Evolutionary conservation across 78 protist genomes (phyloP).

Genomic region (Blattamonas nauphoetae): DNA sequence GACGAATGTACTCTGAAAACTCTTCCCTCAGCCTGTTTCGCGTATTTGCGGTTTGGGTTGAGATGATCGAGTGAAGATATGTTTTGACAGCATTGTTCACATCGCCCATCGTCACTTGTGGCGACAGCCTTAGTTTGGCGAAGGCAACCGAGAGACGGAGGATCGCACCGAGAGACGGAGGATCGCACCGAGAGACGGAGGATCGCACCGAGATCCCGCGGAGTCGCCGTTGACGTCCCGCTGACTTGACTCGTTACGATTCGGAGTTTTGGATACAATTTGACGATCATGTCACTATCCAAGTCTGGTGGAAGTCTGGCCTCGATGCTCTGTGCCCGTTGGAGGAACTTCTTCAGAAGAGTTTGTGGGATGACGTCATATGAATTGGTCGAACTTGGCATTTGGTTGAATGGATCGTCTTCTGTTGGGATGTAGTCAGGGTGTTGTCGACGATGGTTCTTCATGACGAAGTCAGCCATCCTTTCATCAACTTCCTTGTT

Average conservation of each 20-base stretch:
- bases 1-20: not conserved
- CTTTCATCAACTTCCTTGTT: slow-evolving; percentile 64
- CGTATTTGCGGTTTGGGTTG: slow-evolving; percentile 49
- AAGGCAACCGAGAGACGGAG: slow-evolving; percentile 87
- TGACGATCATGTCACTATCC: slow-evolving; percentile 38
- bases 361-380: not conserved
- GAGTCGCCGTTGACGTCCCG: slow-evolving; percentile 80
- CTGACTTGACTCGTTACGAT: slow-evolving; percentile 26
- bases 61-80: slow-evolving; percentile 70
- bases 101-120: slow-evolving; percentile 65
- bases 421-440: not conserved
- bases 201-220: slow-evolving; percentile 86
- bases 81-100: slow-evolving; percentile 77
- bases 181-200: slow-evolving; percentile 82
- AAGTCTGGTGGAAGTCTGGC: slow-evolving; percentile 58
- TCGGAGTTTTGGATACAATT: slow-evolving; percentile 64
- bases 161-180: slow-evolving; percentile 82
- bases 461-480: slow-evolving; percentile 79
- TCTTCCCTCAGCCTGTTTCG: not conserved
- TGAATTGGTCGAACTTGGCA: slow-evolving; percentile 62
- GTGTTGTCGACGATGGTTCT: slow-evolving; percentile 44
- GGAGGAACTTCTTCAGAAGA: not conserved
- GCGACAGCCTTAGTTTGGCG: slow-evolving; percentile 89
- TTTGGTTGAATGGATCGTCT: not conserved
- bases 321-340: not conserved